Conservation (phyloP, 495 filamentous ascomycete species). For the Hypoxylon intermedium region DNA sequence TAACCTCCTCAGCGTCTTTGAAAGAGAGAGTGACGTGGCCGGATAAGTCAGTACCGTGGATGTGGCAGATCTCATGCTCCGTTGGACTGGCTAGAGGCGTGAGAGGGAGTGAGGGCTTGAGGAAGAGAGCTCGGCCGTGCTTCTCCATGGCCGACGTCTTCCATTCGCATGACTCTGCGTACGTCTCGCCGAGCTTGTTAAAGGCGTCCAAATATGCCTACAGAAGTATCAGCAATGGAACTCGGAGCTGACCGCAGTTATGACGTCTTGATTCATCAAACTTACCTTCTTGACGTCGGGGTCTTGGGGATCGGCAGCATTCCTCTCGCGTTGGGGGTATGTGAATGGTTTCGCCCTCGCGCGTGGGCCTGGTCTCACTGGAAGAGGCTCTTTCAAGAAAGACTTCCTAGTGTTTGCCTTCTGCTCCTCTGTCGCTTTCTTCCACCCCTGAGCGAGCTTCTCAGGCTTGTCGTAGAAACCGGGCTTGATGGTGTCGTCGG, state of each 20-base stretch:
- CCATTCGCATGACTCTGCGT: conserved; percentile 55
- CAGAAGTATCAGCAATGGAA: conserved; percentile 3
- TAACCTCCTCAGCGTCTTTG: conserved; percentile 74
- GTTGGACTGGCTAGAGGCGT: conserved; percentile 64
- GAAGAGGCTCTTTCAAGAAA: conserved; percentile 23
- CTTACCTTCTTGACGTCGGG: conserved; percentile 17
- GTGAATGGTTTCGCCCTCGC: conserved; percentile 24
- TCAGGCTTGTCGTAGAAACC: conserved; percentile 27
- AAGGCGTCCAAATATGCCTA: conserved; percentile 52
- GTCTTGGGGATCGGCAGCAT: conserved; percentile 23
- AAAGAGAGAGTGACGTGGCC: conserved; percentile 79
- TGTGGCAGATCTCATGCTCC: conserved; percentile 76
- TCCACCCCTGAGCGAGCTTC: conserved; percentile 26
- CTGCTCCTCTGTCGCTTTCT: conserved; percentile 27
- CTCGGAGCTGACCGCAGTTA: too few species aligned
- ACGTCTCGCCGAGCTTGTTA: conserved; percentile 49
- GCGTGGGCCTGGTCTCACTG: conserved; percentile 21
- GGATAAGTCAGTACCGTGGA: conserved; percentile 73
- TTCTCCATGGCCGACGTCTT: conserved; percentile 77
- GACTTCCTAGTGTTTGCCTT: conserved; percentile 20
- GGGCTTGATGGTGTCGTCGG: conserved; percentile 27
- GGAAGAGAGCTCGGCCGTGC: conserved; percentile 74
- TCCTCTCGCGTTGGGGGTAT: conserved; percentile 33
- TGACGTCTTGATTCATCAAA: not conserved
- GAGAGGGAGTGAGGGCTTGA: conserved; percentile 39